Percentiles rank a stretch among this genome's conserved stretches.
Conservation (phyloP, 2,329 filamentous ascomycete genomes). For the Fusarium agapanthi region DNA sequence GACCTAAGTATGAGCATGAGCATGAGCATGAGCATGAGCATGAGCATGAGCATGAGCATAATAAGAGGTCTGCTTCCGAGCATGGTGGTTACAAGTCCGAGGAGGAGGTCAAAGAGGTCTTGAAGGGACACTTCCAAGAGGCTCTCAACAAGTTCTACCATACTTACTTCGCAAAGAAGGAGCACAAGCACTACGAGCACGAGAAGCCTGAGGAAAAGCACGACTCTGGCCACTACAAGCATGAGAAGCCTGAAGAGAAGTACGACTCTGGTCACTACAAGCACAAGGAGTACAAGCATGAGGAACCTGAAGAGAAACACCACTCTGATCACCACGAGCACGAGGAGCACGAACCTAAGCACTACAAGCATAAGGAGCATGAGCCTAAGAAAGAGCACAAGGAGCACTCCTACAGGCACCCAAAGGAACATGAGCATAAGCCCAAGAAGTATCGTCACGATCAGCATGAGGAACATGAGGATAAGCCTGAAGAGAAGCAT, state of each 20-base stretch:
- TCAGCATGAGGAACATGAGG: neutral
- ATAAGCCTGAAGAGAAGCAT: neutral
- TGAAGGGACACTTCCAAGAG: neutral
- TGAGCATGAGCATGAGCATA: neutral
- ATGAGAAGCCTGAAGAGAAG: too few relatives aligned
- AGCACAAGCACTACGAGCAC: neutral
- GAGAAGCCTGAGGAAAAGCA: neutral
- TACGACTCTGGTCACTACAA: too few relatives aligned
- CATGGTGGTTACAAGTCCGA: neutral
- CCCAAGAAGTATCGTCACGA: neutral
- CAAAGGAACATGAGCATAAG: neutral
- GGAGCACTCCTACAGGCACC: neutral
- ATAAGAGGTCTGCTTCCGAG: neutral
- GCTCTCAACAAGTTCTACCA: constrained; percentile 5
- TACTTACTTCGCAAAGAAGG: neutral
- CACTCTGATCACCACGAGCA: neutral
- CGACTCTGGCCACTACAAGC: neutral
- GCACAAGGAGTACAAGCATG: neutral
- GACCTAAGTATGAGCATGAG: neutral
- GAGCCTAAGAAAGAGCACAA: neutral
- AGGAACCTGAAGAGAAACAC: neutral
- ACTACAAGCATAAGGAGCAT: neutral
- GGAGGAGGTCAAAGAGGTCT: neutral
- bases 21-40: neutral
- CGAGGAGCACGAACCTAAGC: neutral